A percentile compares a stretch with the other conserved stretches of the same genome.
Conservation (phyloP, 2,329 filamentous ascomycete genomes). For the Trichophyton mentagrophytes region DNA sequence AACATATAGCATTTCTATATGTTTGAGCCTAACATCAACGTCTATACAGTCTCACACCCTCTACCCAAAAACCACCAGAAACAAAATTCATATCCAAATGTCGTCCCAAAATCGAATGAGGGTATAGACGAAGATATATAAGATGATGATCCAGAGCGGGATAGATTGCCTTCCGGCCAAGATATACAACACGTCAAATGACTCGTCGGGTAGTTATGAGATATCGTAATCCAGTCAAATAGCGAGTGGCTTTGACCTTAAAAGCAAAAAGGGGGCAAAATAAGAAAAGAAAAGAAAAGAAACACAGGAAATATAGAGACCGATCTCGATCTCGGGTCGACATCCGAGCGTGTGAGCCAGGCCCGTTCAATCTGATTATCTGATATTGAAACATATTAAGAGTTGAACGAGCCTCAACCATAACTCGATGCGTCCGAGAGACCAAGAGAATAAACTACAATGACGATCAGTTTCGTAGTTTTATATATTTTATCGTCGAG, state of each 20-base stretch:
- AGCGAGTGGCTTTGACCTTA: background rate
- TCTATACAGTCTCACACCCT: background rate
- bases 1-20: background rate
- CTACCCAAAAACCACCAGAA: background rate
- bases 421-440: background rate
- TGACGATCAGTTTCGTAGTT: slow-evolving; percentile 1
- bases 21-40: too few relatives aligned
- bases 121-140: background rate
- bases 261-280: background rate
- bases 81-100: background rate
- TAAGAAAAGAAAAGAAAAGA: background rate
- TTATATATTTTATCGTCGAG: background rate
- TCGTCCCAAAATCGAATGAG: background rate
- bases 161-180: background rate
- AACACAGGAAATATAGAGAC: background rate
- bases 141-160: background rate
- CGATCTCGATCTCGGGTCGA: background rate
- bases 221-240: background rate
- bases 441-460: background rate
- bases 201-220: background rate
- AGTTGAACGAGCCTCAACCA: background rate
- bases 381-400: background rate
- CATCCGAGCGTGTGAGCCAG: background rate
- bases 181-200: background rate
- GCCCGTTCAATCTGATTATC: background rate